Conservation (phyloP, 2,329 filamentous ascomycete species). For the Phoma sp. region DNA sequence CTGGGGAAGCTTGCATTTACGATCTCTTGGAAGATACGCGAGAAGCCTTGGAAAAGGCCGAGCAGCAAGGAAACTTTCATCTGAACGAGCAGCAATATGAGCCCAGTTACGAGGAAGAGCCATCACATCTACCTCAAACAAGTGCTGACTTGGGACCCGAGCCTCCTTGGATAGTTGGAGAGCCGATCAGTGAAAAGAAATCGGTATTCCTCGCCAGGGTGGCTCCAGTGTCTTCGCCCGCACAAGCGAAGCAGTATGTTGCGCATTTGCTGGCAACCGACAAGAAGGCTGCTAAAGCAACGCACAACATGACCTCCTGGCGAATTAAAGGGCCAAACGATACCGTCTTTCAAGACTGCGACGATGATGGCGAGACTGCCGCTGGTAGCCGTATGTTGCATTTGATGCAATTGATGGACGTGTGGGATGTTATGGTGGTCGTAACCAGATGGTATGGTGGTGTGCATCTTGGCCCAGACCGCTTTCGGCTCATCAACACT, state of each 20-base stretch:
- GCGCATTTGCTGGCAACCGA: conserved; percentile 80
- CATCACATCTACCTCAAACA: conserved; percentile 2
- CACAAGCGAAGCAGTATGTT: conserved; percentile 73
- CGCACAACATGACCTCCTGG: conserved; percentile 97
- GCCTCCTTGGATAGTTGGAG: conserved; percentile 75
- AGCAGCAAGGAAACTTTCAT: conserved; percentile 36
- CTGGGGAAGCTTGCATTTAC: conserved; percentile 83
- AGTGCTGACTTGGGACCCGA: conserved; percentile 46
- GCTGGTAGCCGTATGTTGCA: conserved; percentile 85
- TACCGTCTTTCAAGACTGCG: conserved; percentile 80
- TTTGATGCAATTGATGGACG: conserved; percentile 91
- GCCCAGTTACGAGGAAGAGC: conserved; percentile 10
- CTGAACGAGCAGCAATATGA: conserved; percentile 29
- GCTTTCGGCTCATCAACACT: conserved; percentile 89
- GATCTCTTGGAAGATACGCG: conserved; percentile 77
- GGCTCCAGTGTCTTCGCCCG: conserved; percentile 70
- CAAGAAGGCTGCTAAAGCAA: conserved; percentile 82
- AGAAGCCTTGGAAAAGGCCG: conserved; percentile 58
- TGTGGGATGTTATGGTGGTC: conserved; percentile 91
- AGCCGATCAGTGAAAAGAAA: conserved; percentile 77
- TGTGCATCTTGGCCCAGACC: conserved; percentile 82
- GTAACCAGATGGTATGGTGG: conserved; percentile 97
- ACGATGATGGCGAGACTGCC: conserved; percentile 95
- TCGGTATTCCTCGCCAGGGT: conserved; percentile 86
- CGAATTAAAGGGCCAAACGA: conserved; percentile 69